Base-by-base conservation (phyloP, 208 protist genomes). In the Acanthamoeba lenticulata region DNA sequence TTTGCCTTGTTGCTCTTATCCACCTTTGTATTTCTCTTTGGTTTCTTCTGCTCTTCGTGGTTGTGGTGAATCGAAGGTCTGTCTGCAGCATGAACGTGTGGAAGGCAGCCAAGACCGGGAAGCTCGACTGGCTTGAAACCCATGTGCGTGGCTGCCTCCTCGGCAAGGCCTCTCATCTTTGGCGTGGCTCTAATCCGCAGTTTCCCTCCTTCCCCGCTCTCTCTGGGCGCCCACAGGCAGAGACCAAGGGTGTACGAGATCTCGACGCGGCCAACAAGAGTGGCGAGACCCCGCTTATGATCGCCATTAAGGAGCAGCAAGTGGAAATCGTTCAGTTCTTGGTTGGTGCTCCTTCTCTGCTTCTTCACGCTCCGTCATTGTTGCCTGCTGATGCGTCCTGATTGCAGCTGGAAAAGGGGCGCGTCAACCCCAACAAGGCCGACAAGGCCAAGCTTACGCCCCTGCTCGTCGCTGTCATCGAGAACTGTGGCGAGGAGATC, bases 401-500 rank as follows among this genome's bases (percentile, higher is more conserved):
- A n/a, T 74, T 11, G 34, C 77, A 38, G 40, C 21, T 55, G 69
- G 45, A 88, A 3, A 88, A 88, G 40, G 36, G 17, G 69, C 32
- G 47, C 47, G 42, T 13, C 45, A 52, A 88, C 29, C 40, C 77
- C 29, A 74, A 74, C 47, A 88, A 88, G 77, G 77, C 29, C 47
- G 29, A 88, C 77, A 88, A 88, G 47, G 42, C 27, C 40, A 38
- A 38, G 40, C 40, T 38, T 7, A 55, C 77, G 47, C 17, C 77
- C 27, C 34, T 88, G 40, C 9, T 88, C 7, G 29, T 38, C 47
- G 42, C 77, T 4, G 34, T 88, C 77, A 34, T 32, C n/a, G 47
- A 88, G 21, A n/a, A n/a, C 47, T 88, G 77, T 21, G n/a, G 77
- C 34, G 77, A 88, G 38, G 77, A 88, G 77, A 88, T 52, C 77